Evolutionary conservation across 345 rosid genomes (phyloP).

Genomic region (Eucalyptus lansdowneana): DNA sequence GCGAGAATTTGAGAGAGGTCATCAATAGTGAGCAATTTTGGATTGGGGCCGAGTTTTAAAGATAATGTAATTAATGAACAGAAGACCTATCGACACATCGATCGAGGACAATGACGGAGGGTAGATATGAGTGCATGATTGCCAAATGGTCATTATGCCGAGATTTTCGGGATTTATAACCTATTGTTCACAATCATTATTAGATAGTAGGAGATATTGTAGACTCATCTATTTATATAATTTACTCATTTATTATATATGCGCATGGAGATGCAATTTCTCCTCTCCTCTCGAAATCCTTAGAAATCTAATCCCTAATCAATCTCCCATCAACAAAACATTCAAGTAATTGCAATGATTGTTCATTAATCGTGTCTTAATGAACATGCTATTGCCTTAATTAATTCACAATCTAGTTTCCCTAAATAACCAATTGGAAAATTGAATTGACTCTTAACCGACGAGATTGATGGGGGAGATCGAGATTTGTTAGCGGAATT

Average conservation of each 20-base stretch:
- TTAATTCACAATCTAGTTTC: background rate
- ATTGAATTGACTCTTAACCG: background rate
- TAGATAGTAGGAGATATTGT: accelerated
- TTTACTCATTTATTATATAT: accelerated
- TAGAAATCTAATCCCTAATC: background rate
- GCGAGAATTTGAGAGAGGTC: accelerated
- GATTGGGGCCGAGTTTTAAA: background rate
- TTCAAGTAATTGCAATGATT: background rate
- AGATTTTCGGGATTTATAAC: background rate
- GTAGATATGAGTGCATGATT: too few species aligned
- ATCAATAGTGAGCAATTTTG: background rate
- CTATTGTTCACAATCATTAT: accelerated
- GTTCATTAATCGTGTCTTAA: background rate
- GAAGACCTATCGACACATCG: accelerated
- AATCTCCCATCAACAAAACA: background rate
- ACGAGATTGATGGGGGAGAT: background rate
- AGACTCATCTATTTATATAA: background rate
- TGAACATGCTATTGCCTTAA: background rate
- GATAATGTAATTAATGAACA: background rate
- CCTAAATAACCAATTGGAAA: background rate
- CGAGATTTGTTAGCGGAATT: background rate
- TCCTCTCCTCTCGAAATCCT: background rate
- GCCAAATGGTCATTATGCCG: background rate
- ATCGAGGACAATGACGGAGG: accelerated
- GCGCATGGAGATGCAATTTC: accelerated